Conservation (phyloP, 1,284 basidiomycete genomes). For the Stereum hirsutum region DNA sequence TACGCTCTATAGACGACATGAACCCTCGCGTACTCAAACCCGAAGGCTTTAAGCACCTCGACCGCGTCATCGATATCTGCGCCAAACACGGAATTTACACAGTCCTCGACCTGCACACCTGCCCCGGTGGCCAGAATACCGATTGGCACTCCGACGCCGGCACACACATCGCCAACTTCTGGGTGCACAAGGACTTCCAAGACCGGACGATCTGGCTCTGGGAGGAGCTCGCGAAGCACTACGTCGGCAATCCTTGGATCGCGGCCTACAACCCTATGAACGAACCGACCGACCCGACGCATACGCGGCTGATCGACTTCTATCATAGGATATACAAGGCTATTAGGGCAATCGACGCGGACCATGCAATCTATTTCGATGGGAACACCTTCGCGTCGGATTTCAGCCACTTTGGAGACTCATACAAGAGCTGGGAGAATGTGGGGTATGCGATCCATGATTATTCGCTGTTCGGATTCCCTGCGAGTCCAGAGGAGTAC, state of each 20-base stretch:
- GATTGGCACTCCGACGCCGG: slow-evolving; percentile 48
- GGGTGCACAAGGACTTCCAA: slow-evolving; percentile 72
- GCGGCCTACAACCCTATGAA: slow-evolving; percentile 70
- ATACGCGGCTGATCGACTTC: slow-evolving; percentile 42
- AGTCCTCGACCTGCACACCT: slow-evolving; percentile 53
- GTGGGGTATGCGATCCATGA: slow-evolving; percentile 74
- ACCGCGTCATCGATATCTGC: slow-evolving; percentile 51
- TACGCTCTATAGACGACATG: slow-evolving; percentile 30
- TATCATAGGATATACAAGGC: slow-evolving; percentile 59
- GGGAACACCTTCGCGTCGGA: slow-evolving; percentile 73
- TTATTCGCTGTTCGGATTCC: slow-evolving; percentile 66
- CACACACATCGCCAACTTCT: slow-evolving; percentile 51
- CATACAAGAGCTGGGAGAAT: slow-evolving; percentile 45
- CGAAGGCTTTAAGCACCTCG: slow-evolving; percentile 55
- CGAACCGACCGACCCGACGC: slow-evolving; percentile 60
- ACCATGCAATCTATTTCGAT: slow-evolving; percentile 61
- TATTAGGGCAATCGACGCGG: slow-evolving; percentile 53
- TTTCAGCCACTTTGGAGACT: slow-evolving; percentile 61
- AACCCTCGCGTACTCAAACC: slow-evolving; percentile 54
- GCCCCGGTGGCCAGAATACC: slow-evolving; percentile 50
- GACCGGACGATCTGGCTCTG: slow-evolving; percentile 64
- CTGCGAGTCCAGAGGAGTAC: slow-evolving; percentile 45
- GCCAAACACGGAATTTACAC: slow-evolving; percentile 50
- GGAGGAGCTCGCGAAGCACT: slow-evolving; percentile 56
- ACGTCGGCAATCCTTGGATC: slow-evolving; percentile 60